Evolutionary conservation across 164 flowering plant species (phyloP).

Genomic region (Nymphaea colorata): DNA sequence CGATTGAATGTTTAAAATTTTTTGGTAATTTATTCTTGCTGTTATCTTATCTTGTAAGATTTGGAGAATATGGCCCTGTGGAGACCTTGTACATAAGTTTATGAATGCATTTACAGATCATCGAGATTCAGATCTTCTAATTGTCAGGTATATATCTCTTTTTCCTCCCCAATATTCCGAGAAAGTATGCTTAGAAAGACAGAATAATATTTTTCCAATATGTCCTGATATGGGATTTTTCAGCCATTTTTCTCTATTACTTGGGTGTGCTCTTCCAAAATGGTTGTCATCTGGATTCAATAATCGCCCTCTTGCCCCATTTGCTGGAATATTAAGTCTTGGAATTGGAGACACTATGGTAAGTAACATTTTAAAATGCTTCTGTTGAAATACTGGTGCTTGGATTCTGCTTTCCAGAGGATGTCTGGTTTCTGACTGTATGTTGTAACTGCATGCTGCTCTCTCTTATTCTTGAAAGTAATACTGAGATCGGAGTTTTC

Average conservation of each 20-base stretch:
- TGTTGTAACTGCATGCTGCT: background rate
- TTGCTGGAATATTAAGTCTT: conserved; percentile 95
- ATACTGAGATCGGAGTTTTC: too few relatives aligned
- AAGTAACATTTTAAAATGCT: conserved; percentile 11
- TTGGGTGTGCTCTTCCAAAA: conserved; percentile 98
- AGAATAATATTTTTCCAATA: background rate
- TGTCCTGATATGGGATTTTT: background rate
- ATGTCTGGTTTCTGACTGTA: background rate
- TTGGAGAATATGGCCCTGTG: conserved; percentile 96
- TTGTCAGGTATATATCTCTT: conserved; percentile 49
- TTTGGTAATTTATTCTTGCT: background rate
- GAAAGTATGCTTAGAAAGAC: background rate
- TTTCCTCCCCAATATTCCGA: background rate
- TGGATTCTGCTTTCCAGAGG: background rate
- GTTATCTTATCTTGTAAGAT: conserved; percentile 35
- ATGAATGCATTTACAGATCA: conserved; percentile 99
- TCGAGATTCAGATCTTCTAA: conserved; percentile 90
- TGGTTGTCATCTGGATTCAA: conserved; percentile 89
- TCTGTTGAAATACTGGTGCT: background rate
- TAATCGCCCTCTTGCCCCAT: conserved; percentile 93
- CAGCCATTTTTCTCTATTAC: conserved; percentile 90
- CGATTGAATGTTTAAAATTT: too few relatives aligned
- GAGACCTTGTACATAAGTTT: conserved; percentile 59
- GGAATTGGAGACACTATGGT: conserved; percentile 99
- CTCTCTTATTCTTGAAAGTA: background rate